phyloP scores from a whole-genome alignment of 83 land plant genomes.

The Thuja plicata region DNA sequence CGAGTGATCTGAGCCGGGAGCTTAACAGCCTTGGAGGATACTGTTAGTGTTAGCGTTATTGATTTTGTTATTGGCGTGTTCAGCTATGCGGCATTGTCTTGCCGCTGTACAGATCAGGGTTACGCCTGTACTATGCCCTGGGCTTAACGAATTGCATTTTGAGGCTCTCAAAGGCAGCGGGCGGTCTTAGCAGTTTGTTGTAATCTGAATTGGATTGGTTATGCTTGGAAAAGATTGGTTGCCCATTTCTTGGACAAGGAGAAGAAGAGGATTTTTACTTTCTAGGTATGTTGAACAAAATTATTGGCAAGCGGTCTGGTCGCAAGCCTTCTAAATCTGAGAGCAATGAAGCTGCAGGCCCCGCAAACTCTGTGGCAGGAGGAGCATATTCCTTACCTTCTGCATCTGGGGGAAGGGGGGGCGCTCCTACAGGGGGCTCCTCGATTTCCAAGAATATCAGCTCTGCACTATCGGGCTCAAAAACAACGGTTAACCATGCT shows the following conservation, averaged over 20 bases:
- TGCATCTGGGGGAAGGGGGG: constrained; percentile 11
- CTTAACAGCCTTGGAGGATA: background rate
- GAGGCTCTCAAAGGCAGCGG: background rate
- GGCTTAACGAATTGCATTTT: background rate
- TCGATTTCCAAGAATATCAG: background rate
- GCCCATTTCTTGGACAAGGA: background rate
- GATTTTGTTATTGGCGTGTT: background rate
- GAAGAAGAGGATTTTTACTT: background rate
- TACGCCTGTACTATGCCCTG: background rate
- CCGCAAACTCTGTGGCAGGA: background rate
- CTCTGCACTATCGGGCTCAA: constrained; percentile 8
- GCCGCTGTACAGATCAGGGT: background rate
- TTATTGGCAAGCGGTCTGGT: constrained; percentile 31
- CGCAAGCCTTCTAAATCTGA: constrained; percentile 33
- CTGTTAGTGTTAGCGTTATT: background rate
- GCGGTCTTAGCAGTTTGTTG: background rate
- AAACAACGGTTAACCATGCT: constrained; percentile 23
- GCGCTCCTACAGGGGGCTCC: background rate
- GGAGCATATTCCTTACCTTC: background rate
- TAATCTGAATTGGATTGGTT: constrained; percentile 4
- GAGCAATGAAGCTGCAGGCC: constrained; percentile 10
- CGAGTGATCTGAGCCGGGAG: background rate
- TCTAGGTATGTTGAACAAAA: constrained; percentile 34
- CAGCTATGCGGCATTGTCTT: background rate
- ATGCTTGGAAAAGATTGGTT: constrained; percentile 7